Percentiles rank a stretch among this genome's conserved stretches.
phyloP scores from a whole-genome alignment of 169 alveolate species.

The Cryptosporidium muris region DNA sequence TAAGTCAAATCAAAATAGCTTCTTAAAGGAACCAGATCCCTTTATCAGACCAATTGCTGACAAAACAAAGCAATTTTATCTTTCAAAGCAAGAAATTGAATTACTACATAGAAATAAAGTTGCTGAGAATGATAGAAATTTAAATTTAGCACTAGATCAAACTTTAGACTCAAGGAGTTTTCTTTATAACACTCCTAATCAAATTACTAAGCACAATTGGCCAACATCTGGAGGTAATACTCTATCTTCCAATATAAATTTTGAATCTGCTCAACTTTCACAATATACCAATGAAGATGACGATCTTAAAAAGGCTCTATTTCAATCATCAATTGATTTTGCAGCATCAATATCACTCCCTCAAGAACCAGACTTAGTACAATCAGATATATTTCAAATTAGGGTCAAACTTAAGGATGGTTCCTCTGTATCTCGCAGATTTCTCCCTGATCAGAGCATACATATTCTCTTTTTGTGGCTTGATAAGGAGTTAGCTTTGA shows the following conservation, averaged over 20 bases:
- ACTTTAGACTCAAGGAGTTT: conserved; percentile 8
- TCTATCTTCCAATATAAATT: background rate
- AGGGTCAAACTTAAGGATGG: conserved; percentile 34
- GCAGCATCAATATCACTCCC: conserved; percentile 39
- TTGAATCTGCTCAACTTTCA: background rate
- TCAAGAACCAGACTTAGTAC: conserved; percentile 18
- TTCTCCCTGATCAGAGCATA: background rate
- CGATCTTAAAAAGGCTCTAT: conserved; percentile 38
- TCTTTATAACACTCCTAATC: background rate
- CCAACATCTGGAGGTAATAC: conserved; percentile 51
- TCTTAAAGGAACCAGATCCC: conserved; percentile 67
- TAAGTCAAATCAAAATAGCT: conserved; percentile 13
- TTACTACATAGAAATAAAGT: background rate
- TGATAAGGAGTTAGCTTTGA: conserved; percentile 43
- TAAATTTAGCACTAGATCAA: background rate
- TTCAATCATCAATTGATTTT: conserved; percentile 41
- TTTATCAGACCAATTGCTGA: conserved; percentile 43
- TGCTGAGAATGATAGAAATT: conserved; percentile 14
- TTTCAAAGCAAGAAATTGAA: conserved; percentile 28
- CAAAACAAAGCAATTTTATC: conserved; percentile 21
- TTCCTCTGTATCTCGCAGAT: conserved; percentile 27
- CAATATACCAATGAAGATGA: conserved; percentile 2
- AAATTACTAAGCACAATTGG: conserved; percentile 21
- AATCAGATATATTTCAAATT: conserved; percentile 15
- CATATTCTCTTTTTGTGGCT: conserved; percentile 34